Evolutionary conservation across 768 basidiomycete species (phyloP), one percentile per base, ranked within the genome.

Genomic region (Leccinum truebloodii): DNA sequence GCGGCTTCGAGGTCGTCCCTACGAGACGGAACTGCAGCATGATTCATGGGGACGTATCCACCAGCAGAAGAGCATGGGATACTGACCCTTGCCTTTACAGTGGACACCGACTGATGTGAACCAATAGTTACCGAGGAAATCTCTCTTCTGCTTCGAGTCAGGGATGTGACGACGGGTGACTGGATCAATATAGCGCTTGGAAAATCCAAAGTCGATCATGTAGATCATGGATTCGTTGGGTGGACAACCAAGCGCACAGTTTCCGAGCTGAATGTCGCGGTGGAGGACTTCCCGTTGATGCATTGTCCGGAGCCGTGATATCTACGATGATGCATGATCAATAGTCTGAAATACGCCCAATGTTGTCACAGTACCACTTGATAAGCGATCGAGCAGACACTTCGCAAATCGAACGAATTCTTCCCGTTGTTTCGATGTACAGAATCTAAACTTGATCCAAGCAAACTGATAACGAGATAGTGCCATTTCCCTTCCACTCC

Each of bases 131-230:
- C 90, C 90, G 55, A 92, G 85, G 63, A 92, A 92, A 66, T 90
- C 86, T 46, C 88, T 83, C 69, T 85, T 86, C 32, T 74, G 75
- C 55, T 80, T 84, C 65, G 85, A 86, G 59, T 91, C 86, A 18
- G 85, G 83, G 59, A 92, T 89, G 66, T 92, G 90, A n/a, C 81
- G 80, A 48, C 74, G 79, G 3, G 87, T 89, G 51, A 71, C 63
- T 22, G 81, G 80, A 72, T 92, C 88, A 63, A 91, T 84, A 63
- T 89, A 92, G 34, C 81, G 81, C 67, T 91, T 92, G 18, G 89
- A 89, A 71, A 92, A 92, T 14, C 90, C 90, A 69, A 92, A 92
- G 71, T 92, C 90, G 65, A 92, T 92, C 89, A 92, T 88, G 67
- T 90, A 92, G 62, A 92, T 78, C 39, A 75, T 79, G 55, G 79